A percentile compares a stretch with the other conserved stretches of the same genome.
phyloP scores from a whole-genome alignment of 2,329 filamentous ascomycete genomes.

The Gnomoniopsis smithogilvyi region DNA sequence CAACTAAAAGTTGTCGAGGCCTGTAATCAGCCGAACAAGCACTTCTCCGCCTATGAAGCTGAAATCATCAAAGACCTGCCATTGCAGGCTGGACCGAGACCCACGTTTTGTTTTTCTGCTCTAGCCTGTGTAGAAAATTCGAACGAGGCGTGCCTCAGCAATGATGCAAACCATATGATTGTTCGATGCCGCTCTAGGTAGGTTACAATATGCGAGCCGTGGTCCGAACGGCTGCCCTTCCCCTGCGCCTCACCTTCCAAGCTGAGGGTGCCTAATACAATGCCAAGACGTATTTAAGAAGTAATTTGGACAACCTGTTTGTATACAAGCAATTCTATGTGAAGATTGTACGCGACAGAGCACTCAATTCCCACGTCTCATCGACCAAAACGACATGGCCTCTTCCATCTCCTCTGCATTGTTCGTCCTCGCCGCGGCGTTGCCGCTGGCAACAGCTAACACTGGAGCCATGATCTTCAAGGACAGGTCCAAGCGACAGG shows the following conservation, averaged over 20 bases:
- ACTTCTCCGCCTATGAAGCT: neutral
- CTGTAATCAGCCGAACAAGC: neutral
- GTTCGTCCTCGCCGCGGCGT: slow-evolving; percentile 5
- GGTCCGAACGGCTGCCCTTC: neutral
- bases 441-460: slow-evolving; percentile 1
- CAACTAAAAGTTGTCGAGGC: neutral
- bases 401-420: neutral
- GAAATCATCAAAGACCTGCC: slow-evolving; percentile 4
- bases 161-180: neutral
- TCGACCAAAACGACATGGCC: neutral
- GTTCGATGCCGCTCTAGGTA: slow-evolving; percentile 2
- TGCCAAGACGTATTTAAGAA: slow-evolving; percentile 3
- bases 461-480: slow-evolving; percentile 11
- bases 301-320: neutral
- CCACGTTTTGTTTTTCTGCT: neutral
- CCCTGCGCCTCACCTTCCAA: neutral
- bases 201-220: neutral
- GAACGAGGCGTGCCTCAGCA: neutral
- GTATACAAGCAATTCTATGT: neutral
- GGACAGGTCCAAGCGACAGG: slow-evolving; percentile 3
- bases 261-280: neutral
- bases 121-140: too few species aligned
- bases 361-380: neutral
- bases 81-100: neutral
- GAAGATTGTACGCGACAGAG: neutral